Evolutionary conservation across 768 basidiomycete genomes (phyloP).

Genomic region (Tulasnella sp.): DNA sequence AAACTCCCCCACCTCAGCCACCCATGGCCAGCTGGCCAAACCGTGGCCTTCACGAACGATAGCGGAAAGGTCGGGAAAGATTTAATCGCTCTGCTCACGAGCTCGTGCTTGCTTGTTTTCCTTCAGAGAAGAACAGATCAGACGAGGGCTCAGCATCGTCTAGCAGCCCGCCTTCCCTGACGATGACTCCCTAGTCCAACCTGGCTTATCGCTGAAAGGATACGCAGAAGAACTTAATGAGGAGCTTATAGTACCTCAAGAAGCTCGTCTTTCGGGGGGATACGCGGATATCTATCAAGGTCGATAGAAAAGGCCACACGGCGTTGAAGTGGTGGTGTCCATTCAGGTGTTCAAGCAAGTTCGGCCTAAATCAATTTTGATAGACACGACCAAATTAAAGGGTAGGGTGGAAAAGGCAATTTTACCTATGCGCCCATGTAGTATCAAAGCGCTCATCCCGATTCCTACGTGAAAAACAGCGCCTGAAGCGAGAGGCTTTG

Average conservation of each 20-base stretch:
- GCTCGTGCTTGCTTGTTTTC: too few species aligned
- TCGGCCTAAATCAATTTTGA: slow-evolving; percentile 61
- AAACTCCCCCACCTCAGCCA: too few species aligned
- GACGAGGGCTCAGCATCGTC: too few species aligned
- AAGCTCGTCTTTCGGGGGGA: background rate
- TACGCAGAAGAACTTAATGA: background rate
- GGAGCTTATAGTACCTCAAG: background rate
- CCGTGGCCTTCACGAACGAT: too few species aligned
- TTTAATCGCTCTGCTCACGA: too few species aligned
- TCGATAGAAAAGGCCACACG: background rate
- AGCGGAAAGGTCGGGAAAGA: too few species aligned
- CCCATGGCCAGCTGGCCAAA: too few species aligned
- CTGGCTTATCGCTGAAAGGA: background rate
- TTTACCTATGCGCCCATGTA: too few species aligned
- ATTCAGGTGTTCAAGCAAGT: slow-evolving; percentile 86
- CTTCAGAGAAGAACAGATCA: too few species aligned
- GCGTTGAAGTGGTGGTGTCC: slow-evolving; percentile 94
- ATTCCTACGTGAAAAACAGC: background rate
- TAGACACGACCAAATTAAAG: background rate
- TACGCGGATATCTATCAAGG: background rate
- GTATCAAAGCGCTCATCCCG: too few species aligned
- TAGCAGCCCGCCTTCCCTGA: too few species aligned
- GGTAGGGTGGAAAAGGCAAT: background rate
- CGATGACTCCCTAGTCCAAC: background rate
- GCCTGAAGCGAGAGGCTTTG: background rate